Conservation (phyloP, 192 early-diverging fungal genomes). For the Cetraspora pellucida region DNA sequence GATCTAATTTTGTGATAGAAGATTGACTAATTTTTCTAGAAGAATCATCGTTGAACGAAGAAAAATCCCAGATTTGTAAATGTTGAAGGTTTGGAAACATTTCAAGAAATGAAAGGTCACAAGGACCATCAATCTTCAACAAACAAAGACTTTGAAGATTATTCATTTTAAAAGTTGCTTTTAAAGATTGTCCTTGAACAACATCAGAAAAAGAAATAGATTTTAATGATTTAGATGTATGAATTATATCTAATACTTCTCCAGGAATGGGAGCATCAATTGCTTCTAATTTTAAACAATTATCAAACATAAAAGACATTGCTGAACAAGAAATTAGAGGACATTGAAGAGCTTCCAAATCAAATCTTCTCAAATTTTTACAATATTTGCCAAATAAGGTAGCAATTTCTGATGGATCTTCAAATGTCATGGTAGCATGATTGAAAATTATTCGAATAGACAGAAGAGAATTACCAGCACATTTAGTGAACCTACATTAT, state of each 20-base stretch:
- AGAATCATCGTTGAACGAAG: not conserved
- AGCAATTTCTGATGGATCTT: conserved; percentile 18
- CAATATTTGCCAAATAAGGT: conserved; percentile 26
- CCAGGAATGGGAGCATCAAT: conserved; percentile 5
- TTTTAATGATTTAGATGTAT: conserved; percentile 5
- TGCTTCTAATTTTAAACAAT: conserved; percentile 9
- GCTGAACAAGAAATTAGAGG: not conserved
- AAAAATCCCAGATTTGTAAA: conserved; percentile 18
- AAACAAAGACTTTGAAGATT: conserved; percentile 9
- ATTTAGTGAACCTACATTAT: conserved; percentile 1
- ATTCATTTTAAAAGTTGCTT: conserved; percentile 9
- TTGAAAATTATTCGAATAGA: conserved; percentile 11
- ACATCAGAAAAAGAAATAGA: conserved; percentile 4
- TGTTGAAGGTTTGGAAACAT: conserved; percentile 14
- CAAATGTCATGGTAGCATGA: not conserved
- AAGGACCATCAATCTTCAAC: conserved; percentile 18
- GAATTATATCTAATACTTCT: not conserved
- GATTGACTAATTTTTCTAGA: conserved; percentile 3
- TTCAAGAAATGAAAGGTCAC: conserved; percentile 25
- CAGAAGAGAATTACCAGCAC: conserved; percentile 1
- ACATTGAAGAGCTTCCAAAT: conserved; percentile 5
- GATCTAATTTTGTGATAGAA: not conserved
- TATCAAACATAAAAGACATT: not conserved
- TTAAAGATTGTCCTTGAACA: not conserved
- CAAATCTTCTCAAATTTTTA: conserved; percentile 24